These are phyloP conservation scores for Periglandula ipomoeae DNA, from an alignment of 2,329 filamentous ascomycete genomes.

Conservation along the genomic window DNA sequence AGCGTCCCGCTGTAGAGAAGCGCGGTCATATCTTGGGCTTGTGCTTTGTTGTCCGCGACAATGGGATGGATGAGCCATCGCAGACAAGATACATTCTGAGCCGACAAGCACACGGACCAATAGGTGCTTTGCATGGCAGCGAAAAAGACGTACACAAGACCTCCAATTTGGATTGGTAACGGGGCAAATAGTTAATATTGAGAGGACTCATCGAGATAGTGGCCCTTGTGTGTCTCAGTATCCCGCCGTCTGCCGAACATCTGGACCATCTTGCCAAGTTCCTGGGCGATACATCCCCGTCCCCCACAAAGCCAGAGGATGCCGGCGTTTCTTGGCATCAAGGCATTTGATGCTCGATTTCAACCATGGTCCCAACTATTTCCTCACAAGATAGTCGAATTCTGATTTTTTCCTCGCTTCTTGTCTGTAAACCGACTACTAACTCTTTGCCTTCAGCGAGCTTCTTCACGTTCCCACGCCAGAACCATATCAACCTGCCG, in stretches of 20 bases:
- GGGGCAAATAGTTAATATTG: no score
- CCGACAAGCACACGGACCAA: no score
- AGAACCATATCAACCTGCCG: constrained; percentile 55
- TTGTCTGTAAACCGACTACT: constrained; percentile 48
- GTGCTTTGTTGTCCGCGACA: no score
- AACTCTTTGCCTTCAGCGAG: constrained; percentile 49
- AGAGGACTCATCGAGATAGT: not conserved
- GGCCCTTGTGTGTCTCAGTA: not conserved
- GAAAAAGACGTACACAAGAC: not conserved
- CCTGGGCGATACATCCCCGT: not conserved
- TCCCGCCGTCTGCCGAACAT: not conserved
- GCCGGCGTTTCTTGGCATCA: not conserved
- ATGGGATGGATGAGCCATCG: no score
- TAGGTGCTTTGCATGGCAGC: not conserved
- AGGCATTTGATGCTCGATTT: constrained; percentile 8
- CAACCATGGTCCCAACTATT: constrained; percentile 54
- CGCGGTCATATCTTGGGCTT: no score
- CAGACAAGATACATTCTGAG: no score
- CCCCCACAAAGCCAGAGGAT: not conserved
- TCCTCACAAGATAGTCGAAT: constrained; percentile 76
- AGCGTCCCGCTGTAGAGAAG: no score
- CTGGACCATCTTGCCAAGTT: not conserved
- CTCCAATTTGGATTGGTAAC: no score
- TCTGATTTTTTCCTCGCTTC: constrained; percentile 45
- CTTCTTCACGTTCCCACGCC: constrained; percentile 52